Conservation (phyloP, 2,329 filamentous ascomycete species). For the Trichoderma harzianum region DNA sequence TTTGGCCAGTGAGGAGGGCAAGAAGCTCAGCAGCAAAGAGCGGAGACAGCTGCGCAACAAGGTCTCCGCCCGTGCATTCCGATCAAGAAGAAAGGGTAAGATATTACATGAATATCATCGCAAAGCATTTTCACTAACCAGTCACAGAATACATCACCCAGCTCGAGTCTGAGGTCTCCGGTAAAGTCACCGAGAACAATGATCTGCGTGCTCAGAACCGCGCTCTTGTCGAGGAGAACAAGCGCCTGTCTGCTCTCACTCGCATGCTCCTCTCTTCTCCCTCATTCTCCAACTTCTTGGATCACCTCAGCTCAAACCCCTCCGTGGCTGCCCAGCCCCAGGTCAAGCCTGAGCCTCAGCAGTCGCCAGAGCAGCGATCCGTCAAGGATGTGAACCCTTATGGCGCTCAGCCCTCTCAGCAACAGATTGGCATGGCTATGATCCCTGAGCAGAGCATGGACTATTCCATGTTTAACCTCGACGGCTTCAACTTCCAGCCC, state of each 20-base stretch:
- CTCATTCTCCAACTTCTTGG: conserved; percentile 78
- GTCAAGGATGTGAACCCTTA: conserved; percentile 67
- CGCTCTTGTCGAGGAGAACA: conserved; percentile 80
- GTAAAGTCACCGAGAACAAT: conserved; percentile 78
- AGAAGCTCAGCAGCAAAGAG: conserved; percentile 98
- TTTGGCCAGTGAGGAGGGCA: conserved; percentile 93
- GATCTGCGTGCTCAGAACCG: conserved; percentile 79
- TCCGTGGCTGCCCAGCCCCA: conserved; percentile 38
- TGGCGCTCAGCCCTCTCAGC: conserved; percentile 52
- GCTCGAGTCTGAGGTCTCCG: conserved; percentile 83
- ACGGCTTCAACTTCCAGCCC: conserved; percentile 60
- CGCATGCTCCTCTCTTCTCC: conserved; percentile 77
- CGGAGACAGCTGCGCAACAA: conserved; percentile 97
- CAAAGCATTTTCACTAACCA: conserved; percentile 13
- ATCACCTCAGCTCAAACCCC: conserved; percentile 63
- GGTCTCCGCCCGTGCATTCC: conserved; percentile 95
- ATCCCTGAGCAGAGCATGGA: conserved; percentile 77
- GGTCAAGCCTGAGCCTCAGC: conserved; percentile 40
- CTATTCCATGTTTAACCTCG: conserved; percentile 66
- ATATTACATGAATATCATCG: conserved; percentile 24
- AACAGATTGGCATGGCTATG: conserved; percentile 77
- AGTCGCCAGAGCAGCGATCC: conserved; percentile 43
- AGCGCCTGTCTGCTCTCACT: conserved; percentile 72
- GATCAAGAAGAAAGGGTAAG: conserved; percentile 94
- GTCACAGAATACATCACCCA: conserved; percentile 87